Evolutionary conservation across 148 eudicot genomes (phyloP).

Genomic region (Mesembryanthemum crystallinum): DNA sequence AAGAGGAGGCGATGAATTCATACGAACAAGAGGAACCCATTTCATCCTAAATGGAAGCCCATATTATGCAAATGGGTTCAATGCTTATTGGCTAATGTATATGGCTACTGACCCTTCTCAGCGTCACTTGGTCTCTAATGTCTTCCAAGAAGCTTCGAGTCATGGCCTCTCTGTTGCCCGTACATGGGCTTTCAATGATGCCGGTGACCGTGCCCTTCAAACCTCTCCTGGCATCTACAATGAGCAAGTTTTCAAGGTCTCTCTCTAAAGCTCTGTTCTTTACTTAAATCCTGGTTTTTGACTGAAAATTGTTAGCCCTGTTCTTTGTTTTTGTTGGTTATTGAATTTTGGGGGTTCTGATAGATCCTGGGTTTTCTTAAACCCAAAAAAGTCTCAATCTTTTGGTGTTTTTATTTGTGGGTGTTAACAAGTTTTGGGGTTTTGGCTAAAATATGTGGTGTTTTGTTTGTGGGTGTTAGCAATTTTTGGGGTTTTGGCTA

Average conservation of each 20-base stretch:
- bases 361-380: too few species aligned
- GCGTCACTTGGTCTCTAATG: slow-evolving; percentile 58
- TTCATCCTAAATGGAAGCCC: slow-evolving; percentile 72
- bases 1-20: slow-evolving; percentile 39
- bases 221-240: slow-evolving; percentile 78
- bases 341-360: not conserved
- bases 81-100: slow-evolving; percentile 97
- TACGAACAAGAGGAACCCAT: slow-evolving; percentile 65
- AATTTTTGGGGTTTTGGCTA: not conserved
- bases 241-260: slow-evolving; percentile 69
- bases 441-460: too few species aligned
- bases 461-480: not conserved
- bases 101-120: slow-evolving; percentile 80
- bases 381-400: not conserved
- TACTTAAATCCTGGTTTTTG: not conserved
- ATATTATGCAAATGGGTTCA: slow-evolving; percentile 90
- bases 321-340: not conserved
- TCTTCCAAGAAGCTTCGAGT: slow-evolving; percentile 62
- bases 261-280: not conserved
- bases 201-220: slow-evolving; percentile 76
- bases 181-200: slow-evolving; percentile 97
- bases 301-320: not conserved
- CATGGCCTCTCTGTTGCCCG: slow-evolving; percentile 79
- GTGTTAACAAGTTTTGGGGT: too few species aligned
- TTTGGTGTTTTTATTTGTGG: not conserved